Base-by-base conservation (phyloP, 305 asterid species). In the Fraxinus latifolia region DNA sequence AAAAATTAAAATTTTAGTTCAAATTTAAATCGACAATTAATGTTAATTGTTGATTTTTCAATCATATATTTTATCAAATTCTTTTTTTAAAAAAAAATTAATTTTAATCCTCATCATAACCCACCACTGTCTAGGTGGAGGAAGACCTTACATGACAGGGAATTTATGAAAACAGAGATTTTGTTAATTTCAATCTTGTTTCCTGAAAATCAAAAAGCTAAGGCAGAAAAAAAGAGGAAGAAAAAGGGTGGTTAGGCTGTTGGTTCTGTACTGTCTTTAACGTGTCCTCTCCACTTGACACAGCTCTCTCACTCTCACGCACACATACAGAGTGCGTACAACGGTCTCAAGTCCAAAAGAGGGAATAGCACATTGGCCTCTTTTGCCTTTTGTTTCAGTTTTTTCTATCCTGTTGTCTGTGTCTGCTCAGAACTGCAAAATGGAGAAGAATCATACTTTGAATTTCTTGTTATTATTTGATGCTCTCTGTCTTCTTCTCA, bases 231-330 rank as follows among this genome's bases (percentile, higher is more conserved):
- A 36, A 36, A 84, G 83, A 80, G 82, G 81, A 67, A 78, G 65
- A 74, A 80, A 47, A 77, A 84, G 72, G 77, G 79, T 90, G 74
- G 87, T 89, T 86, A 84, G 84, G 90, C 77, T 85, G 93, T 88
- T 97, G 96, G 93, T 91, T 92, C 93, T 95, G 97, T 94, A 91
- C 90, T 89, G 95, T 92, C 97, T 88, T 85, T 85, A 88, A 85
- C 94, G 91, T 93, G 97, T 92, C 97, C 96, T 97, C 97, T 90
- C 97, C 97, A 92, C 92, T 88, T 84, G 80, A 79, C 91, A 87
- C 93, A 87, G 92, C 84, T 79, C 81, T 86, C 80, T 8, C 83
- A 21, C 77, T 12, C 58, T 47, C 58, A 3, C 87, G 39, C 88
- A 81, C 78, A 73, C 65, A 84, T 79, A 70, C 79, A 74, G 79